phyloP scores from a whole-genome alignment of 2,329 filamentous ascomycete genomes.

The Orbilia oligospora region DNA sequence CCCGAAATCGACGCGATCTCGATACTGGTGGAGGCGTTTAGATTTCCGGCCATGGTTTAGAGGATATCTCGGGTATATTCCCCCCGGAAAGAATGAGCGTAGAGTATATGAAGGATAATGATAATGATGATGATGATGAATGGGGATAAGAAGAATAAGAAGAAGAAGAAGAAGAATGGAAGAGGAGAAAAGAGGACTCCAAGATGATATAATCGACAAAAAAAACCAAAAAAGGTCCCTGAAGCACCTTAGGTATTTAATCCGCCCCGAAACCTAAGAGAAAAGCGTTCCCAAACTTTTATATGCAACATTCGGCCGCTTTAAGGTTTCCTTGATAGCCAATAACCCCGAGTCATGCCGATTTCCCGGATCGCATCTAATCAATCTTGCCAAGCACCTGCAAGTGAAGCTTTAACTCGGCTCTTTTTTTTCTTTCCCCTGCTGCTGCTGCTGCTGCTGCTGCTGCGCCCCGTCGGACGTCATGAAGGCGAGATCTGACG shows the following conservation, averaged over 20 bases:
- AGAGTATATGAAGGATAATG: not conserved
- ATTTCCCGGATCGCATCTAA: slow-evolving; percentile 40
- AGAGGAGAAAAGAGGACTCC: not conserved
- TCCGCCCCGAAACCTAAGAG: not conserved
- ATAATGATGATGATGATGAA: too few species aligned
- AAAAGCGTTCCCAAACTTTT: slow-evolving; percentile 14
- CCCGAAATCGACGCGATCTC: slow-evolving; percentile 37
- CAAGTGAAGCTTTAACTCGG: slow-evolving; percentile 26
- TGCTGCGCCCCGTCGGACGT: slow-evolving; percentile 47
- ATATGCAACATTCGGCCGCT: slow-evolving; percentile 22
- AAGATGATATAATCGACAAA: not conserved
- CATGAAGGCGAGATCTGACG: slow-evolving; percentile 30
- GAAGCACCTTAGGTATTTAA: too few species aligned
- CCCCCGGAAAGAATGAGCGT: not conserved
- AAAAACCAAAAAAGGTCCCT: not conserved
- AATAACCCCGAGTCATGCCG: slow-evolving; percentile 34
- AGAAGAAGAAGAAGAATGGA: not conserved
- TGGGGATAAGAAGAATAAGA: too few species aligned
- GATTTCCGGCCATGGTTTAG: slow-evolving; percentile 29
- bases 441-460: too few species aligned
- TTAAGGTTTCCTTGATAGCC: slow-evolving; percentile 12
- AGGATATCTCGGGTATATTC: not conserved
- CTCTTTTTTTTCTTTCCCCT: not conserved
- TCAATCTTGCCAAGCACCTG: slow-evolving; percentile 34
- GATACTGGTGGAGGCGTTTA: slow-evolving; percentile 51